Evolutionary conservation across 1,284 basidiomycete species (phyloP), one percentile per base, ranked within the genome.

Genomic region (Heterobasidion occidentale): DNA sequence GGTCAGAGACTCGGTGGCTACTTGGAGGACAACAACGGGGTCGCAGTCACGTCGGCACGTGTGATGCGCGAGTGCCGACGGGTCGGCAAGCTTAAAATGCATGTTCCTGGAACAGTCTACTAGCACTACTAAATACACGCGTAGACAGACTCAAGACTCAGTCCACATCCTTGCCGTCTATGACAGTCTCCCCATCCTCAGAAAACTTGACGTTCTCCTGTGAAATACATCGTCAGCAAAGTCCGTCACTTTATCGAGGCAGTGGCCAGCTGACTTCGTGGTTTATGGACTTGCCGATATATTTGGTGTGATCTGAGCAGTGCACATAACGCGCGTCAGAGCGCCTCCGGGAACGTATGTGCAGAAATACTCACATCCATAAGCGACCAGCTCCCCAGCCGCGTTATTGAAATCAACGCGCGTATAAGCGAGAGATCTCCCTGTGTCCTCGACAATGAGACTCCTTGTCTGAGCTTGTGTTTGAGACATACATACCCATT

Each of bases 371-470:
- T 65, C 64, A 89, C 88, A 79, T 61, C 90, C 90, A 63, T 89
- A 92, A n/a, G 91, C 90, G 11, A 92, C 83, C n/a, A 93, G 70
- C 52, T 88, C 81, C 0, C 89, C 88, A 3, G 72, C 70, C 9
- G 78, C 70, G 65, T 86, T 84, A n/a, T 73, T 86, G 64, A 94
- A 90, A 59, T 93, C 88, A 12, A 89, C 77, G 1, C 86, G 78
- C 6, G 90, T 92, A 68, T 86, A 93, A 1, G 91, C 91, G 53
- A 94, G 72, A n/a, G 80, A 88, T 67, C 80, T 88, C n/a, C 92
- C 91, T 91, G 62, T 9, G 38, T 42, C 5, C 54, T 49, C 1
- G 54, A 44, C 12, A 60, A 51, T 42, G 55, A 51, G 27, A 27
- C 6, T 6, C 27, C 27, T 27, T 27, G 27, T 27, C 27, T 27